Evolutionary conservation across 768 basidiomycete genomes (phyloP).

Genomic region (Fomitopsis pulvina): DNA sequence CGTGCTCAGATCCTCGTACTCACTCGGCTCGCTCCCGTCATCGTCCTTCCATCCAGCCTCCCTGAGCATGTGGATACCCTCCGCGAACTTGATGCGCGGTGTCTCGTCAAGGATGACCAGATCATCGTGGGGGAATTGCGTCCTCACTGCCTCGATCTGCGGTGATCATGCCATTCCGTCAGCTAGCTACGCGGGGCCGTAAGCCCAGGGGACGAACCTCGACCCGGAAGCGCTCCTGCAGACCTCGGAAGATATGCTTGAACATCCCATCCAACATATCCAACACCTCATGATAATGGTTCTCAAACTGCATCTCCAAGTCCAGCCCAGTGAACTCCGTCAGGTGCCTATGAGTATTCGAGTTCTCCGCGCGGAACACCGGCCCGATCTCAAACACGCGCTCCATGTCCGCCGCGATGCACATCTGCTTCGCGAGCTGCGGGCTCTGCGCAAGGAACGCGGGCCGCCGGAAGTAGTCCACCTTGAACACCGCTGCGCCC

Average conservation of each 20-base stretch:
- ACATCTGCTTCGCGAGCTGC: conserved; percentile 98
- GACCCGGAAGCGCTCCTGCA: conserved; percentile 64
- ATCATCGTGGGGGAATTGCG: conserved; percentile 47
- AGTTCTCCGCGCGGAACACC: conserved; percentile 96
- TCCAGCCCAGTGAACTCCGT: conserved; percentile 98
- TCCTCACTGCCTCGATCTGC: conserved; percentile 34
- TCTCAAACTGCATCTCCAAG: conserved; percentile 97
- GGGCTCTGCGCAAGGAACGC: conserved; percentile 97
- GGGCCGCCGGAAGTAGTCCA: conserved; percentile 91
- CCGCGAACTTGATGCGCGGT: conserved; percentile 39
- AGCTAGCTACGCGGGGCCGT: neutral
- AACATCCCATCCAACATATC: conserved; percentile 85
- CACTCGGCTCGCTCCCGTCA: conserved; percentile 26
- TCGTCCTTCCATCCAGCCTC: conserved; percentile 37
- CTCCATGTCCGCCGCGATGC: conserved; percentile 97
- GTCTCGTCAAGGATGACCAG: conserved; percentile 53
- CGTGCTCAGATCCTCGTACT: conserved; percentile 67
- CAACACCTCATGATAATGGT: conserved; percentile 96
- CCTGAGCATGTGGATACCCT: conserved; percentile 46
- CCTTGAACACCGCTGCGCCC: conserved; percentile 96
- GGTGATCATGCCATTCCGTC: neutral
- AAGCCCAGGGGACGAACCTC: conserved; percentile 52
- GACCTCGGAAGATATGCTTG: conserved; percentile 76
- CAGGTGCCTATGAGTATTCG: conserved; percentile 95
- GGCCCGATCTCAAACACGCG: conserved; percentile 95